Percentiles rank a stretch among this genome's conserved stretches.
These are phyloP conservation scores for Sporobolus alterniflorus DNA, from an alignment of 202 grass and related monocot genomes.

Conservation along the genomic window DNA sequence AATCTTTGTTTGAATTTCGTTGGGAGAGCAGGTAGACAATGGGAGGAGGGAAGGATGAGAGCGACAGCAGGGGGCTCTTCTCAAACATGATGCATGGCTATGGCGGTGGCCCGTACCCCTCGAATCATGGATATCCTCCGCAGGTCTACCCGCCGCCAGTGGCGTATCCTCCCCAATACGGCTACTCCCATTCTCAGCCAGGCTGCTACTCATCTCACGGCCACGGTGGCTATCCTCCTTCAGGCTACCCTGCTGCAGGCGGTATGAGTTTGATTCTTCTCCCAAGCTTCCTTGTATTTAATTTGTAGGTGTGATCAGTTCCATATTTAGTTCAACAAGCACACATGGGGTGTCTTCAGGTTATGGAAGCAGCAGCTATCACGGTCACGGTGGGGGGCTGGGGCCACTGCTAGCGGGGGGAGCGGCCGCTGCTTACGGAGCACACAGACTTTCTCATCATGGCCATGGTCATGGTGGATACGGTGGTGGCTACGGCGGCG, in stretches of 20 bases:
- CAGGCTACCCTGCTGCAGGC: conserved; percentile 24
- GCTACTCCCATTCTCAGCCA: conserved; percentile 9
- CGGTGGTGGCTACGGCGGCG: conserved; percentile 52
- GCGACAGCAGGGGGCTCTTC: conserved; percentile 63
- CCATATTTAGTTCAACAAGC: too few species aligned
- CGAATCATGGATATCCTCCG: background rate
- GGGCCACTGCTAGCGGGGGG: conserved; percentile 56
- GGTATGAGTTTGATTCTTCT: conserved; percentile 32
- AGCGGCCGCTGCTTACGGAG: conserved; percentile 67
- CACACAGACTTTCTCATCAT: conserved; percentile 49
- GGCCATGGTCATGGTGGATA: background rate
- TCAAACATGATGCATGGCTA: conserved; percentile 43
- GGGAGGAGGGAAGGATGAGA: conserved; percentile 57
- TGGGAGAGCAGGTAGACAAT: conserved; percentile 31
- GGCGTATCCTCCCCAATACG: conserved; percentile 53
- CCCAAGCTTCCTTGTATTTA: background rate
- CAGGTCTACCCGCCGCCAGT: conserved; percentile 35
- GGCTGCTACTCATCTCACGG: conserved; percentile 29
- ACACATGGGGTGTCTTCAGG: too few species aligned
- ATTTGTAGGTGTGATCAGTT: too few species aligned
- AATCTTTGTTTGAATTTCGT: background rate
- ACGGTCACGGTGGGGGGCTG: conserved; percentile 31
- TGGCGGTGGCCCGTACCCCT: background rate
- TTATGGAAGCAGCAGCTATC: conserved; percentile 24
- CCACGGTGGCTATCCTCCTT: conserved; percentile 36